Conservation (phyloP, 148 eudicot genomes). For the Linanthus parryae region DNA sequence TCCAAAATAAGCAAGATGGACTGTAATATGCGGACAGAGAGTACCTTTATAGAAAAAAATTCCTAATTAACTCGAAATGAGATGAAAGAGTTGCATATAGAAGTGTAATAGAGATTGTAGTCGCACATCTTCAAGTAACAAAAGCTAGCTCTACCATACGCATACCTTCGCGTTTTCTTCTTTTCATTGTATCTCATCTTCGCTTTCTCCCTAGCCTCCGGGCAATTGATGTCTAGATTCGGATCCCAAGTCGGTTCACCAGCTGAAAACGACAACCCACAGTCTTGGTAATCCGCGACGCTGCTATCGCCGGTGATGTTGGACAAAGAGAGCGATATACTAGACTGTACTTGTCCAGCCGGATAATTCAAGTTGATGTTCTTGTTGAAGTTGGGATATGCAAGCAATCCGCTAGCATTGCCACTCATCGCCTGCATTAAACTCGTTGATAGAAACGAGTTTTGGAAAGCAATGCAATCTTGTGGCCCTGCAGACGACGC, state of each 20-base stretch:
- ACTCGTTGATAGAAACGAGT: constrained; percentile 13
- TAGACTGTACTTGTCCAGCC: constrained; percentile 20
- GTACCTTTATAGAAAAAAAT: too few species aligned
- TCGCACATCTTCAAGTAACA: too few species aligned
- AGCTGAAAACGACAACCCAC: constrained; percentile 39
- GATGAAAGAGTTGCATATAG: too few species aligned
- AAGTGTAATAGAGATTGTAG: too few species aligned
- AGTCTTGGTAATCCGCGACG: constrained; percentile 50
- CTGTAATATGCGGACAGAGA: too few species aligned
- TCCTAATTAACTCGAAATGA: too few species aligned
- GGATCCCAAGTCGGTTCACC: constrained; percentile 53
- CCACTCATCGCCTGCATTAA: constrained; percentile 29
- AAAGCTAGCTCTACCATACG: too few species aligned
- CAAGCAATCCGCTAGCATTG: constrained; percentile 21
- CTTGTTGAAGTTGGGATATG: constrained; percentile 27
- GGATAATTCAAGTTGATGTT: constrained; percentile 24
- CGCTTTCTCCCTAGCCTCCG: constrained; percentile 55
- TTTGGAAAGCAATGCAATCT: constrained; percentile 23
- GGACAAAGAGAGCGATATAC: constrained; percentile 34
- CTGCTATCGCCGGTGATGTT: constrained; percentile 44
- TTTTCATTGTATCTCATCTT: constrained; percentile 68
- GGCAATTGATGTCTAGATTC: constrained; percentile 30
- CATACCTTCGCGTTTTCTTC: constrained; percentile 61
- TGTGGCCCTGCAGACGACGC: constrained; percentile 30
- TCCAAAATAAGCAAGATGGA: too few species aligned